phyloP scores from a whole-genome alignment of 805 yeast species.

The Pichia nakasei region DNA sequence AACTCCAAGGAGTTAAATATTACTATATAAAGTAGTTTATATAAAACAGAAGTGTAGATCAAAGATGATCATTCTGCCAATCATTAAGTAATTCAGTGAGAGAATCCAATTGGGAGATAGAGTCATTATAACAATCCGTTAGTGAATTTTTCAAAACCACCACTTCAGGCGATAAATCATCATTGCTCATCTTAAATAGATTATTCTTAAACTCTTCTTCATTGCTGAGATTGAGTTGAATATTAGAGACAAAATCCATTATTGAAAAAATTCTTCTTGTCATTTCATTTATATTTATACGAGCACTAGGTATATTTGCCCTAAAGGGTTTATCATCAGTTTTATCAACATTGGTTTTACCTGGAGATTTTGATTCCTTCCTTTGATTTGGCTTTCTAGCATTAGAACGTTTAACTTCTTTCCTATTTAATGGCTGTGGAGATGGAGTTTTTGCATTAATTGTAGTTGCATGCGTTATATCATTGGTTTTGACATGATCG shows the following conservation, averaged over 20 bases:
- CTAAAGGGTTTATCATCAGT: constrained; percentile 59
- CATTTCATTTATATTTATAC: constrained; percentile 74
- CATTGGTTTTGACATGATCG: not conserved
- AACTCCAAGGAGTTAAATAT: too few relatives aligned
- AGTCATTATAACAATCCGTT: constrained; percentile 46
- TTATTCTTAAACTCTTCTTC: constrained; percentile 53
- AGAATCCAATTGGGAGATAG: constrained; percentile 58
- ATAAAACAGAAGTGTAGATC: constrained; percentile 7
- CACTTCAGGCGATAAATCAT: constrained; percentile 26
- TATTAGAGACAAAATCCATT: constrained; percentile 80
- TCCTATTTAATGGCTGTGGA: not conserved
- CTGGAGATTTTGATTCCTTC: constrained; percentile 23
- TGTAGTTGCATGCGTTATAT: too few relatives aligned
- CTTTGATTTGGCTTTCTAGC: constrained; percentile 11
- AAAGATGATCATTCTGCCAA: constrained; percentile 68
- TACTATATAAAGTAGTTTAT: not conserved
- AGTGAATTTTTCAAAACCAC: constrained; percentile 29
- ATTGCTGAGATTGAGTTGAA: constrained; percentile 71
- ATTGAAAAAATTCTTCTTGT: constrained; percentile 83
- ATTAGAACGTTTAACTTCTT: not conserved
- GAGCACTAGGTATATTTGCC: constrained; percentile 75
- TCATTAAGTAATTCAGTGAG: constrained; percentile 59
- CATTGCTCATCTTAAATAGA: constrained; percentile 20
- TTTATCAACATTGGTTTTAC: not conserved
- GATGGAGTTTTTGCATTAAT: not conserved